Percentiles rank a stretch among this genome's conserved stretches.
Evolutionary conservation across 495 filamentous ascomycete species (phyloP).

Genomic region (Aspergillus heteromorphus): DNA sequence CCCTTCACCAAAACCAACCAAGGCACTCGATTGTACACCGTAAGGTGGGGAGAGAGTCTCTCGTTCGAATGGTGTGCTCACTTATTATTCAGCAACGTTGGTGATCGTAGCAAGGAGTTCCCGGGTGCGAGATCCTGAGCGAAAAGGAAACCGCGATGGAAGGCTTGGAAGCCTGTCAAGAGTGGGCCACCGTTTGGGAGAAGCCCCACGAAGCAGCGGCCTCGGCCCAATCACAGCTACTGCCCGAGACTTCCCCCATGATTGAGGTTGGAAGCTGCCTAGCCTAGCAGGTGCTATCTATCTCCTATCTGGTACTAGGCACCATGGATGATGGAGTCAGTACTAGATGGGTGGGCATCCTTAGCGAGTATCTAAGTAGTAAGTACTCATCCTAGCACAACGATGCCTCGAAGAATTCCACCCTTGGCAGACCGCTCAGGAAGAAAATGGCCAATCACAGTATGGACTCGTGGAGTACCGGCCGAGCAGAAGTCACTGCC

Average conservation of each 20-base stretch:
- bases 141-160: conserved; percentile 13
- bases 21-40: too few relatives aligned
- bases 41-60: too few relatives aligned
- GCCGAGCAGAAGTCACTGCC: too few relatives aligned
- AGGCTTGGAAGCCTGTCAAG: conserved; percentile 24
- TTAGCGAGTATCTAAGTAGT: neutral
- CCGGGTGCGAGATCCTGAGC: conserved; percentile 23
- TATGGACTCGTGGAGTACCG: too few relatives aligned
- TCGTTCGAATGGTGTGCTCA: too few relatives aligned
- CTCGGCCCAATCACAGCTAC: conserved; percentile 7
- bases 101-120: conserved; percentile 22
- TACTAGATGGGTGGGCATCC: neutral
- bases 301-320: too few relatives aligned
- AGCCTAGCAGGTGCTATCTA: neutral
- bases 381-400: neutral
- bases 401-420: neutral
- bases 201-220: conserved; percentile 12
- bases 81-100: too few relatives aligned
- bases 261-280: neutral
- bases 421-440: neutral
- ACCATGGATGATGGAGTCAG: too few relatives aligned
- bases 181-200: conserved; percentile 20
- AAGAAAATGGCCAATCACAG: neutral
- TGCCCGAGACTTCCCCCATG: neutral
- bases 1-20: too few relatives aligned